Evolutionary conservation across 1,284 basidiomycete species (phyloP).

Genomic region (Ganoderma leucocontextum): DNA sequence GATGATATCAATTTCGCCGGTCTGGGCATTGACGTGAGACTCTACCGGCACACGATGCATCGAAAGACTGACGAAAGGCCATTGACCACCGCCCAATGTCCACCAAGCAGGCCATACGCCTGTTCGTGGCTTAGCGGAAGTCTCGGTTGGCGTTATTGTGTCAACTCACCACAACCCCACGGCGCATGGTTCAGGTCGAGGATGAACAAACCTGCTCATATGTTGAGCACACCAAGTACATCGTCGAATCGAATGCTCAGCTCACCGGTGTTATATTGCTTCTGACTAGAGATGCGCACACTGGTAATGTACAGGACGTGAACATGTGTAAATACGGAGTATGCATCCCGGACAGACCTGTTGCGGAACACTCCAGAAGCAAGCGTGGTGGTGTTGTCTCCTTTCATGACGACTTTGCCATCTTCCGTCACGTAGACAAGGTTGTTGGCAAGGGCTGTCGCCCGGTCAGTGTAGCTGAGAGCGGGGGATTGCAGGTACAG

Average conservation of each 20-base stretch:
- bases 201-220: conserved; percentile 57
- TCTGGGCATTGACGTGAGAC: conserved; percentile 44
- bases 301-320: conserved; percentile 41
- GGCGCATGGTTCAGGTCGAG: conserved; percentile 73
- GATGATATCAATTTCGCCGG: conserved; percentile 84
- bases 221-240: background rate
- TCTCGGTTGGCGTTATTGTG: background rate
- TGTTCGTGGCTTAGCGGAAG: conserved; percentile 33
- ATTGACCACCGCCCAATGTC: conserved; percentile 62
- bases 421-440: conserved; percentile 63
- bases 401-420: conserved; percentile 75
- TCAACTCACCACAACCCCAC: conserved; percentile 71
- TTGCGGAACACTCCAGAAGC: conserved; percentile 58
- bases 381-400: conserved; percentile 68
- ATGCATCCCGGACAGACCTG: conserved; percentile 52
- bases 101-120: conserved; percentile 76
- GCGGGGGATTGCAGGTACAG: background rate
- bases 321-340: background rate
- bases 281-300: conserved; percentile 66
- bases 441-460: conserved; percentile 54
- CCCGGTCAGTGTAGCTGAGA: conserved; percentile 59
- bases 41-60: background rate
- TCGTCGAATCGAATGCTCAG: no score
- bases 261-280: conserved; percentile 64
- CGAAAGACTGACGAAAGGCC: conserved; percentile 57